Evolutionary conservation across 2,329 filamentous ascomycete genomes (phyloP).

Genomic region (Phaeoacremonium minimum): DNA sequence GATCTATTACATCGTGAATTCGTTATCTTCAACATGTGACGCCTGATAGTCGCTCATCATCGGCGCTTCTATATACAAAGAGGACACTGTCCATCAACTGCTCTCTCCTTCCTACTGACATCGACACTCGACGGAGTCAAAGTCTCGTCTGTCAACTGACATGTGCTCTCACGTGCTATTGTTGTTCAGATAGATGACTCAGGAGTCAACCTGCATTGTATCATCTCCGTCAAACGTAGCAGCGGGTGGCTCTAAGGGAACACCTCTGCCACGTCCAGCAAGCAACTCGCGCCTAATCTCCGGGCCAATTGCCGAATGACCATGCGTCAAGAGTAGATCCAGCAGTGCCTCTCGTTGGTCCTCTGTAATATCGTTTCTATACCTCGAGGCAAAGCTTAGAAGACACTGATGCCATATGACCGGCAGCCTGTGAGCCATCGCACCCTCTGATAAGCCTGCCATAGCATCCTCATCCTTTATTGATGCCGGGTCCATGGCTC

Average conservation of each 20-base stretch:
- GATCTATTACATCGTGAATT: too few relatives aligned
- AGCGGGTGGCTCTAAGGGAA: conserved; percentile 57
- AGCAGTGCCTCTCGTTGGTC: conserved; percentile 81
- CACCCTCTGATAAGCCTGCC: conserved; percentile 29
- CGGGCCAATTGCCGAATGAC: conserved; percentile 83
- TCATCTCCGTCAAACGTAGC: conserved; percentile 71
- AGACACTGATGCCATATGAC: conserved; percentile 97
- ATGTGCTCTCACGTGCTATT: too few relatives aligned
- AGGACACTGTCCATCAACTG: too few relatives aligned
- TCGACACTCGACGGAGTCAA: too few relatives aligned
- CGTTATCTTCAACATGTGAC: too few relatives aligned
- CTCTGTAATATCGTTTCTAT: conserved; percentile 93
- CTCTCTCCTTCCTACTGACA: too few relatives aligned
- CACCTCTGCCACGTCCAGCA: conserved; percentile 80
- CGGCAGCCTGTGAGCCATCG: conserved; percentile 55
- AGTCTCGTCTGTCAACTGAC: too few relatives aligned
- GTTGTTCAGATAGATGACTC: too few relatives aligned
- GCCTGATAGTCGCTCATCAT: too few relatives aligned
- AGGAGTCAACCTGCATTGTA: conserved; percentile 74
- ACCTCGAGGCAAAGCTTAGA: conserved; percentile 87
- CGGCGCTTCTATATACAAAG: too few relatives aligned
- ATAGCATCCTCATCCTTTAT: conserved; percentile 52
- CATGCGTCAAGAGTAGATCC: conserved; percentile 78
- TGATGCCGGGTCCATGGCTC: conserved; percentile 59
- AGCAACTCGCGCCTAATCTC: conserved; percentile 87